Evolutionary conservation across 2,329 filamentous ascomycete genomes (phyloP).

Genomic region (Pyrenochaeta sp.): DNA sequence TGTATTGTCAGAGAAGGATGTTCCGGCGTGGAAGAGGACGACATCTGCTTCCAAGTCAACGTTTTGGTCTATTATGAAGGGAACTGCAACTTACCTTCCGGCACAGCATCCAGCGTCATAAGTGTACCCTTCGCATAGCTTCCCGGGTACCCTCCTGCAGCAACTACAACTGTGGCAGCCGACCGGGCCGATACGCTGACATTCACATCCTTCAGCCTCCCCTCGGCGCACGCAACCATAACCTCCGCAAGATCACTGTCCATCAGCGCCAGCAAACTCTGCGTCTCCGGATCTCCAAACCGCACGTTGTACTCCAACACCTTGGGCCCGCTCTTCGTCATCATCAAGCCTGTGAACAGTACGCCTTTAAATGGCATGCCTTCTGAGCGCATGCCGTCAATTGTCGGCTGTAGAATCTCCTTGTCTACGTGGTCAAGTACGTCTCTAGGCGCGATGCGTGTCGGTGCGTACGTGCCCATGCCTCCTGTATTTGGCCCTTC

Average conservation of each 20-base stretch:
- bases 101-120: constrained; percentile 66
- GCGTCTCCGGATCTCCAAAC: constrained; percentile 91
- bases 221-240: constrained; percentile 83
- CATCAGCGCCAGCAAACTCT: constrained; percentile 83
- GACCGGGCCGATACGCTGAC: constrained; percentile 74
- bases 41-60: constrained; percentile 55
- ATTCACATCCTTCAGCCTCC: constrained; percentile 74
- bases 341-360: constrained; percentile 92
- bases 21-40: constrained; percentile 92
- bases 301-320: constrained; percentile 93
- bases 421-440: constrained; percentile 81
- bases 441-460: constrained; percentile 59
- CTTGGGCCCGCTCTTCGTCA: constrained; percentile 81
- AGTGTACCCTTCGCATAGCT: constrained; percentile 78
- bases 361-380: constrained; percentile 66
- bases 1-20: constrained; percentile 66
- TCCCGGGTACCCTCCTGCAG: constrained; percentile 89
- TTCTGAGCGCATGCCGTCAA: constrained; percentile 87
- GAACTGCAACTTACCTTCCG: constrained; percentile 46
- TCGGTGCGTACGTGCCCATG: constrained; percentile 96
- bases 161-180: constrained; percentile 92
- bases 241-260: constrained; percentile 87
- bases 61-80: constrained; percentile 38
- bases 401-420: constrained; percentile 86
- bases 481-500: constrained; percentile 93